Conservation (phyloP, 805 yeast genomes). For the Myxozyma udenii region DNA sequence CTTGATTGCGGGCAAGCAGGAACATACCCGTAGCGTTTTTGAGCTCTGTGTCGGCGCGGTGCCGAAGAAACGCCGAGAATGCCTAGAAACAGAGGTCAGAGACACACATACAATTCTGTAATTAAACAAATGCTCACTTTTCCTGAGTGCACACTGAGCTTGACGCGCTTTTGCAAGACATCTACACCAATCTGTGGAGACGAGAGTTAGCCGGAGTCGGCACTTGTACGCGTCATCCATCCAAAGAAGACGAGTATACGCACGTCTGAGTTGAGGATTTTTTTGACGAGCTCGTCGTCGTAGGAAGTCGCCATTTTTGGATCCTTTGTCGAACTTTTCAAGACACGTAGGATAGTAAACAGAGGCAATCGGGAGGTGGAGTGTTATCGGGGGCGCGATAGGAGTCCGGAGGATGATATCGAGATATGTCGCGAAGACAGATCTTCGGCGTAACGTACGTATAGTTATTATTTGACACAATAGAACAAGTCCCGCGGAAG, state of each 20-base stretch:
- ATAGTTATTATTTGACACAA: too few species aligned
- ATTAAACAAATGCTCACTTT: slow-evolving; percentile 47
- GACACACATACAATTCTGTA: neutral
- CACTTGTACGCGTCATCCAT: neutral
- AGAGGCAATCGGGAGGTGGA: too few species aligned
- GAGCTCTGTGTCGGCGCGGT: slow-evolving; percentile 72
- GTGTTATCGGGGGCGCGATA: too few species aligned
- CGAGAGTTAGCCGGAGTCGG: too few species aligned
- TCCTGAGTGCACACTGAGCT: slow-evolving; percentile 74
- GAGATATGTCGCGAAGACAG: too few species aligned
- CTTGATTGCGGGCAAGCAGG: too few species aligned
- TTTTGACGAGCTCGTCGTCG: slow-evolving; percentile 14
- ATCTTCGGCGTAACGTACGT: too few species aligned
- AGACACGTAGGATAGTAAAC: too few species aligned
- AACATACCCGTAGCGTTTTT: slow-evolving; percentile 47
- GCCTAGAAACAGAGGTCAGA: too few species aligned
- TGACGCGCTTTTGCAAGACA: slow-evolving; percentile 64
- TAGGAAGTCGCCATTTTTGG: neutral
- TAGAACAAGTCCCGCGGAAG: too few species aligned
- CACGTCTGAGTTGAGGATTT: slow-evolving; percentile 20
- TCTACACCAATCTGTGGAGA: slow-evolving; percentile 70
- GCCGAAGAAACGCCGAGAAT: slow-evolving; percentile 70
- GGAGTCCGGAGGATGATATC: too few species aligned
- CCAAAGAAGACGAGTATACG: neutral
- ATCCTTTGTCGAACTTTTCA: too few species aligned